A percentile compares a stretch with the other conserved stretches of the same genome.
Conservation (phyloP, 306 rosid genomes). For the Cicer judaicum region DNA sequence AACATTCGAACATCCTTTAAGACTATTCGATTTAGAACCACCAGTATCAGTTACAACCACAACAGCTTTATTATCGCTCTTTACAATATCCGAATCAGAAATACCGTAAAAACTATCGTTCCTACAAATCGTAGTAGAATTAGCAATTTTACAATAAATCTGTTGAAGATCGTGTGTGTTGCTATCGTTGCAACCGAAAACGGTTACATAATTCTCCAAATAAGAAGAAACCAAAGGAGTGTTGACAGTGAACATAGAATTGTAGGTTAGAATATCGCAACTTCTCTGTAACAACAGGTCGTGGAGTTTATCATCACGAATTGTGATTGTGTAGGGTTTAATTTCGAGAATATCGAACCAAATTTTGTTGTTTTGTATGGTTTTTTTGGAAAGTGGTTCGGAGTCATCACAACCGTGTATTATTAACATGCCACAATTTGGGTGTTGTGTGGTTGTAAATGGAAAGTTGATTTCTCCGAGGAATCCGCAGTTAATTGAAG, state of each 20-base stretch:
- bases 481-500: conserved; percentile 37
- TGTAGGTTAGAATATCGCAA: neutral
- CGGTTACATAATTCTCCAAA: neutral
- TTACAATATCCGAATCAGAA: neutral
- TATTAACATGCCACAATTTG: conserved; percentile 19
- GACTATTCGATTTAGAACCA: neutral
- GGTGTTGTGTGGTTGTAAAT: conserved; percentile 8
- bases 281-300: neutral
- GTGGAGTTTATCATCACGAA: neutral
- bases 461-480: conserved; percentile 32
- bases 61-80: neutral
- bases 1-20: conserved; percentile 23
- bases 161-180: neutral
- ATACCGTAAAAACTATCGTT: neutral
- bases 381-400: conserved; percentile 9
- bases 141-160: conserved; percentile 7
- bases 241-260: neutral
- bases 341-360: conserved; percentile 6
- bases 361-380: neutral
- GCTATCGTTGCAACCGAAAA: conserved; percentile 31
- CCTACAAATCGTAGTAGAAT: neutral
- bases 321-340: neutral
- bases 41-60: neutral
- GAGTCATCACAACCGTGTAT: conserved; percentile 26
- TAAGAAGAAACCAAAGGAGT: conserved; percentile 11